Conservation (phyloP, 108 stramenopile genomes). For the Nitzschia sp. region DNA sequence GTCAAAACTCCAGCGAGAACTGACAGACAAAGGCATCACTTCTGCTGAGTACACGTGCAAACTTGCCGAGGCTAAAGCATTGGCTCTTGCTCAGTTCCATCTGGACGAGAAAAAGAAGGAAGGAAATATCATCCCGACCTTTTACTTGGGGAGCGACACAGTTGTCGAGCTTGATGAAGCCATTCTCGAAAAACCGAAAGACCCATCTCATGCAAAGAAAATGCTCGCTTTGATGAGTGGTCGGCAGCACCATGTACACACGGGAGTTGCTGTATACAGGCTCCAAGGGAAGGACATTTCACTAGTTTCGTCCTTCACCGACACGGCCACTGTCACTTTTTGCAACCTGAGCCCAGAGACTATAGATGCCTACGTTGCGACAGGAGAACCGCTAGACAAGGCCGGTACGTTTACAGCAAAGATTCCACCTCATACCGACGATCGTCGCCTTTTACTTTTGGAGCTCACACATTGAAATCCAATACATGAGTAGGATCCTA, state of each 20-base stretch:
- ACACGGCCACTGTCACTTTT: slow-evolving; percentile 84
- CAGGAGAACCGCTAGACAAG: slow-evolving; percentile 96
- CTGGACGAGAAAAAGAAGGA: not conserved
- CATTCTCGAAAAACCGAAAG: slow-evolving; percentile 89
- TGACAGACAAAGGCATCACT: slow-evolving; percentile 27
- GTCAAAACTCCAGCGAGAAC: slow-evolving; percentile 50
- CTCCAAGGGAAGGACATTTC: slow-evolving; percentile 19
- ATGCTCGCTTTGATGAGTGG: slow-evolving; percentile 83
- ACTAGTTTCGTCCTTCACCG: slow-evolving; percentile 67
- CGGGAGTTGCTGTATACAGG: slow-evolving; percentile 81
- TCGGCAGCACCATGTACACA: slow-evolving; percentile 86
- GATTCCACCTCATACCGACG: too few species aligned
- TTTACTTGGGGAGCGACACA: slow-evolving; percentile 76
- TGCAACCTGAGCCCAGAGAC: slow-evolving; percentile 58
- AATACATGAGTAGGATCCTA: slow-evolving; percentile 67
- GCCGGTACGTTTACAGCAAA: slow-evolving; percentile 62
- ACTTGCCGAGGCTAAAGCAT: slow-evolving; percentile 73
- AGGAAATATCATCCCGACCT: slow-evolving; percentile 15
- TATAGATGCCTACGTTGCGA: slow-evolving; percentile 79
- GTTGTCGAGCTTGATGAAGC: slow-evolving; percentile 69
- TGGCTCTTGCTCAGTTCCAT: slow-evolving; percentile 52
- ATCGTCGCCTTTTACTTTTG: not conserved
- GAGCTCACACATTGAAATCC: not conserved
- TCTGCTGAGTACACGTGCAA: slow-evolving; percentile 61
- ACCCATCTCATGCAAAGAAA: slow-evolving; percentile 59